These are phyloP conservation scores for Cydonia oblonga DNA, from an alignment of 331 rosid genomes.

Conservation along the genomic window DNA sequence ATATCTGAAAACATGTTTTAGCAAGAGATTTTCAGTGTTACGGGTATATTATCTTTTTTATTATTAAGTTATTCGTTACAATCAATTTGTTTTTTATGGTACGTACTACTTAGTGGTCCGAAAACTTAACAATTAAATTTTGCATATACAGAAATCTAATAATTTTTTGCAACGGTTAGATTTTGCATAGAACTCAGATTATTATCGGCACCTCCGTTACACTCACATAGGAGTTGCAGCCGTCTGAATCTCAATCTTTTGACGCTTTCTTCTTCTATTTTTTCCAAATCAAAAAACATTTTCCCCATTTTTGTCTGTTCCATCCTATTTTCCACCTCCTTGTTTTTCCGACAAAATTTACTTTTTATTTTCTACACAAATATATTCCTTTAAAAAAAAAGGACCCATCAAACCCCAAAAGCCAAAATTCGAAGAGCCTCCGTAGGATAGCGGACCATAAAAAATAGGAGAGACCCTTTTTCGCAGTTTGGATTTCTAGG, in stretches of 20 bases:
- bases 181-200: too few relatives aligned
- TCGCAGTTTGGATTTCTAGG: constrained; percentile 9
- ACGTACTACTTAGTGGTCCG: too few relatives aligned
- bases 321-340: background rate
- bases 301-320: background rate
- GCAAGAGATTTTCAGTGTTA: too few relatives aligned
- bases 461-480: background rate
- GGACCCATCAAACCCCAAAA: constrained; percentile 2
- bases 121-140: too few relatives aligned
- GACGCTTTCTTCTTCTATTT: background rate
- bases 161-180: too few relatives aligned
- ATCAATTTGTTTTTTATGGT: too few relatives aligned
- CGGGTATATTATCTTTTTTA: too few relatives aligned
- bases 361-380: background rate
- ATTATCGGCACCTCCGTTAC: background rate
- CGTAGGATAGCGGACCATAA: too few relatives aligned
- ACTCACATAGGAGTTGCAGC: constrained; percentile 11
- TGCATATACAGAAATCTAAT: too few relatives aligned
- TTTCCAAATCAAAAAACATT: too few relatives aligned
- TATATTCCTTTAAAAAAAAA: background rate
- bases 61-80: too few relatives aligned
- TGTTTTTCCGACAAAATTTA: background rate
- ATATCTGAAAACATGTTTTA: too few relatives aligned
- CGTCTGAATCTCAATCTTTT: constrained; percentile 6
- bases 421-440: background rate